These are phyloP conservation scores for Logfia minima DNA, from an alignment of 129 eudicot genomes.

Conservation along the genomic window DNA sequence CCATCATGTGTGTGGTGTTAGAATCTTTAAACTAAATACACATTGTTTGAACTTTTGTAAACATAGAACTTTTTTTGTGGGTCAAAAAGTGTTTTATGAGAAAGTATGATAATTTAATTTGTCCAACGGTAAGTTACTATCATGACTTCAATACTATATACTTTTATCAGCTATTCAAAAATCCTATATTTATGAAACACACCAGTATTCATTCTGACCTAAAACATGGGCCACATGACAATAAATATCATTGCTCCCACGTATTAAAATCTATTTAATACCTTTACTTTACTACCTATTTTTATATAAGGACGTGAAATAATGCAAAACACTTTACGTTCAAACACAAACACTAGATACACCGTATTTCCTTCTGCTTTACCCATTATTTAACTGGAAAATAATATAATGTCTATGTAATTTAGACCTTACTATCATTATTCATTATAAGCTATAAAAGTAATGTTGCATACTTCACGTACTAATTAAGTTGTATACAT, in stretches of 20 bases:
- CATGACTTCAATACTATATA: slow-evolving; percentile 14
- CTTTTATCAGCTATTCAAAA: not conserved
- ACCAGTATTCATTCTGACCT: slow-evolving; percentile 17
- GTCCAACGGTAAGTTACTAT: slow-evolving; percentile 22
- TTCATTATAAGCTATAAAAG: no score
- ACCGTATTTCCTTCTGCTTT: slow-evolving; percentile 13
- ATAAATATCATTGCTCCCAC: slow-evolving; percentile 19
- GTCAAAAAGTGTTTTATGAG: not conserved
- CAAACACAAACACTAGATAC: slow-evolving; percentile 35
- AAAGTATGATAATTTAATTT: slow-evolving; percentile 12
- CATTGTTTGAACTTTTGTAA: slow-evolving; percentile 28
- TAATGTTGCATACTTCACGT: no score
- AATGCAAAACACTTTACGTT: slow-evolving; percentile 16
- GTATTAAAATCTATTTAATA: slow-evolving; percentile 5
- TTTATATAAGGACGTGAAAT: slow-evolving; percentile 19
- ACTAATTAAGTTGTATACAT: no score
- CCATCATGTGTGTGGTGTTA: not conserved
- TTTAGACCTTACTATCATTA: no score
- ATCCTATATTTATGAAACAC: not conserved
- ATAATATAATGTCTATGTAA: not conserved
- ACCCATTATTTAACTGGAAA: slow-evolving; percentile 6
- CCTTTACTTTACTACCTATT: slow-evolving; percentile 10
- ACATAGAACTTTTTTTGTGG: slow-evolving; percentile 21
- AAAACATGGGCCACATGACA: slow-evolving; percentile 24
- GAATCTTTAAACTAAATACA: slow-evolving; percentile 24